Percentiles rank a stretch among this genome's conserved stretches.
phyloP scores from a whole-genome alignment of 495 filamentous ascomycete genomes.

The Trichoderma erinaceum region DNA sequence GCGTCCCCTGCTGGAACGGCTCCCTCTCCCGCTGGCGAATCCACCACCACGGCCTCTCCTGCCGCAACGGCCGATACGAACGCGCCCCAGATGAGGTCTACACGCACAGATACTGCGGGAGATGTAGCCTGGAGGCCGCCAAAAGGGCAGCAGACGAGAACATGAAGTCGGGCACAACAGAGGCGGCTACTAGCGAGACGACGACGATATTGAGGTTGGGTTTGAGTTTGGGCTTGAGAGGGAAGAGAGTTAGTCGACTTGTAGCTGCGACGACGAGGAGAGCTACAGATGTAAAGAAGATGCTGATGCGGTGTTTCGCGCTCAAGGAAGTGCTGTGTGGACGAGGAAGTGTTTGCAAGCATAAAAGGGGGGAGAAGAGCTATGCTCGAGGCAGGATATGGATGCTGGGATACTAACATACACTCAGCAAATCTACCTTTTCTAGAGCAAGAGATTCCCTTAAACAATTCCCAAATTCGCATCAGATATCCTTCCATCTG shows the following conservation, averaged over 20 bases:
- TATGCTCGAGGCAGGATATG: not conserved
- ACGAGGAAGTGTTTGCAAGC: not conserved
- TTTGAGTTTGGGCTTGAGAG: no score
- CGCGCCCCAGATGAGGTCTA: slow-evolving; percentile 1
- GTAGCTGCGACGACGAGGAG: not conserved
- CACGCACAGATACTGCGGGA: not conserved
- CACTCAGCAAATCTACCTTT: no score
- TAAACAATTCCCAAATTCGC: no score
- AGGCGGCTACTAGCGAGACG: no score
- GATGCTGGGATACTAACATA: not conserved
- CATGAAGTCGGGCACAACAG: no score
- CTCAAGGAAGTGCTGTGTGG: not conserved
- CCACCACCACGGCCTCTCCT: slow-evolving; percentile 5
- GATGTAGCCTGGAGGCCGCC: not conserved
- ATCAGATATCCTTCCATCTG: no score
- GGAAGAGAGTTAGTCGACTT: no score
- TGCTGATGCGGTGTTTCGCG: not conserved
- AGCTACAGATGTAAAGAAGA: not conserved
- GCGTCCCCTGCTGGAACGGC: slow-evolving; percentile 12
- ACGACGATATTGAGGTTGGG: no score
- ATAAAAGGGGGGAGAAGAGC: not conserved
- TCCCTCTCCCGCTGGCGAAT: slow-evolving; percentile 6
- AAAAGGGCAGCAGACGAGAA: not conserved
- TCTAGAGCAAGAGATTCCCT: no score
- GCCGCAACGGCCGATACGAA: slow-evolving; percentile 3